These are phyloP conservation scores for Solanum lycopersicoides DNA, from an alignment of 257 asterid species.

Conservation along the genomic window DNA sequence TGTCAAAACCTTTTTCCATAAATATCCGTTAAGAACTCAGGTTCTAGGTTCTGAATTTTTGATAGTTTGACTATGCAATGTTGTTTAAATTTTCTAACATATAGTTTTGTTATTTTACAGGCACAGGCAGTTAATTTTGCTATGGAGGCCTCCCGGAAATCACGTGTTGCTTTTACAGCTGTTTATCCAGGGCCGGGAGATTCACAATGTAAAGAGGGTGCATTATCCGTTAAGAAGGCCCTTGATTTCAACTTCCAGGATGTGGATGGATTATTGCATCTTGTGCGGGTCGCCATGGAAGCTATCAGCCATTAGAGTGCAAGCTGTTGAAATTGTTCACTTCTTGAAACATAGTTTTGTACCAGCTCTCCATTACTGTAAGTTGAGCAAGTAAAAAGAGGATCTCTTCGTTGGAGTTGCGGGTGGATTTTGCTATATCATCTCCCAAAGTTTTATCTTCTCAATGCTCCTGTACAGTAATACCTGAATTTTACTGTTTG, in stretches of 20 bases:
- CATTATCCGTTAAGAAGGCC: constrained; percentile 54
- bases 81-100: background rate
- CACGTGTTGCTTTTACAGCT: constrained; percentile 60
- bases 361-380: background rate
- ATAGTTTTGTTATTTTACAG: constrained; percentile 22
- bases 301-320: constrained; percentile 43
- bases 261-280: constrained; percentile 71
- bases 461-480: constrained; percentile 32
- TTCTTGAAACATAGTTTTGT: constrained; percentile 7
- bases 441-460: constrained; percentile 10
- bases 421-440: background rate
- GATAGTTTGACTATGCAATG: background rate
- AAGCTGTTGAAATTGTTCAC: constrained; percentile 5
- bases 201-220: constrained; percentile 43
- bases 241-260: constrained; percentile 93
- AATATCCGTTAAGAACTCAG: background rate
- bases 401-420: background rate
- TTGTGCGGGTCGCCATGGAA: constrained; percentile 82
- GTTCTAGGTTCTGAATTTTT: background rate
- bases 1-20: background rate
- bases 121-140: constrained; percentile 77
- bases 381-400: background rate
- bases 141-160: constrained; percentile 94
- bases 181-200: constrained; percentile 56
- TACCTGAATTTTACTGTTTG: constrained; percentile 1